Conservation (phyloP, 805 yeast species). For the Yarrowia deformans region DNA sequence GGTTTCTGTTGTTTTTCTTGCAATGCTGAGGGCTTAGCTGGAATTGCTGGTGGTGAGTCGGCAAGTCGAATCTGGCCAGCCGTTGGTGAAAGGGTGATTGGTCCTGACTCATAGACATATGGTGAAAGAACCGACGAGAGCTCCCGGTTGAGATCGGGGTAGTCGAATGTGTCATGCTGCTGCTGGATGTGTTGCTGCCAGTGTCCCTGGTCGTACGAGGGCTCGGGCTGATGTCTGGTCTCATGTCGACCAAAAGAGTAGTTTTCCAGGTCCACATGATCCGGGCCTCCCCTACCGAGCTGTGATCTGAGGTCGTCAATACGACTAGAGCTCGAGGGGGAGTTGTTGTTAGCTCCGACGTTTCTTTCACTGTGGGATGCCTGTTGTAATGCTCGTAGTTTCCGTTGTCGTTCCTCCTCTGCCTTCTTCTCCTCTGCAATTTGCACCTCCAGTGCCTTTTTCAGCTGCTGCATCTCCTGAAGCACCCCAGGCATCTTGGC, state of each 20-base stretch:
- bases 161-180: constrained; percentile 21
- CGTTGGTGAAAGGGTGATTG: constrained; percentile 16
- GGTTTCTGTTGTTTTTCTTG: neutral
- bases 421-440: constrained; percentile 17
- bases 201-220: neutral
- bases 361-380: neutral
- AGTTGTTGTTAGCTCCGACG: neutral
- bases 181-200: constrained; percentile 1
- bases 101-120: constrained; percentile 13
- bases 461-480: constrained; percentile 46
- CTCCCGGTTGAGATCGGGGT: constrained; percentile 35
- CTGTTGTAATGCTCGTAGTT: constrained; percentile 8
- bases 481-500: constrained; percentile 45
- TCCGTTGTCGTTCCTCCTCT: constrained; percentile 18
- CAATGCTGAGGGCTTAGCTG: constrained; percentile 2
- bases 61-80: constrained; percentile 36
- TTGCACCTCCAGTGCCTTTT: constrained; percentile 22
- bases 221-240: neutral
- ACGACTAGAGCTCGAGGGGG: neutral
- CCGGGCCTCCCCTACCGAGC: constrained; percentile 12
- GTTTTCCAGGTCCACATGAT: constrained; percentile 16
- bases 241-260: constrained; percentile 19
- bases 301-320: constrained; percentile 18
- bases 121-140: constrained; percentile 30
- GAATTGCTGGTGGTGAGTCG: constrained; percentile 27